These are phyloP conservation scores for Auriscalpium microsporum DNA, from an alignment of 768 basidiomycete genomes.

Conservation along the genomic window DNA sequence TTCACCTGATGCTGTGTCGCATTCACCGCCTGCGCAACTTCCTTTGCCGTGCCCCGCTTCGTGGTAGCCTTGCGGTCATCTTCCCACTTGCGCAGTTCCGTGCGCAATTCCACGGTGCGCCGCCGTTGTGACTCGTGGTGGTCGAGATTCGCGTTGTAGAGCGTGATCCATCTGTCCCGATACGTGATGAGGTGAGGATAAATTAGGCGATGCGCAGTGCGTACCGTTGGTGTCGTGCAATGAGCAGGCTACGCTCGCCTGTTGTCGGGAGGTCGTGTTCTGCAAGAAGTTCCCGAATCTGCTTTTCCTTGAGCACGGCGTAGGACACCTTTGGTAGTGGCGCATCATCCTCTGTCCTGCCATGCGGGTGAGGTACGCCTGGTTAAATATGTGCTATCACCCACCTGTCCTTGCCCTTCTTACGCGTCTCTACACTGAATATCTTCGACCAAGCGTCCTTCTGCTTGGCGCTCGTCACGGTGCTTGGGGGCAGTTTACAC, in stretches of 20 bases:
- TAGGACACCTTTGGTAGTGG: slow-evolving; percentile 20
- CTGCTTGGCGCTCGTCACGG: slow-evolving; percentile 2
- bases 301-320: slow-evolving; percentile 16
- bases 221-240: slow-evolving; percentile 18
- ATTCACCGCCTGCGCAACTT: slow-evolving; percentile 4
- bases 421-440: slow-evolving; percentile 2
- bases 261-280: slow-evolving; percentile 14
- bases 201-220: not conserved
- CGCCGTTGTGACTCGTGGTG: slow-evolving; percentile 8
- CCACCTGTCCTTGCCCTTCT: slow-evolving; percentile 12
- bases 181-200: not conserved
- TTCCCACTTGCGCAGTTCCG: slow-evolving; percentile 17
- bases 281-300: slow-evolving; percentile 16
- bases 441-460: slow-evolving; percentile 15
- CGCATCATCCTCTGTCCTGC: not conserved
- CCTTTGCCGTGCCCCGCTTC: not conserved
- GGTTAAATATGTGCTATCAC: not conserved
- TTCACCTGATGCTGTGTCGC: slow-evolving; percentile 9
- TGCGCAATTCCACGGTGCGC: slow-evolving; percentile 7
- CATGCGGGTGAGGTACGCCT: too few relatives aligned
- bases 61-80: slow-evolving; percentile 4
- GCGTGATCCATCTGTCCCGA: slow-evolving; percentile 14
- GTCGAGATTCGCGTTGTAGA: slow-evolving; percentile 24
- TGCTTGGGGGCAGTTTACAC: slow-evolving; percentile 15
- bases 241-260: slow-evolving; percentile 17